Conservation (phyloP, 176 grass and related monocot species). For the Juncus inflexus region DNA sequence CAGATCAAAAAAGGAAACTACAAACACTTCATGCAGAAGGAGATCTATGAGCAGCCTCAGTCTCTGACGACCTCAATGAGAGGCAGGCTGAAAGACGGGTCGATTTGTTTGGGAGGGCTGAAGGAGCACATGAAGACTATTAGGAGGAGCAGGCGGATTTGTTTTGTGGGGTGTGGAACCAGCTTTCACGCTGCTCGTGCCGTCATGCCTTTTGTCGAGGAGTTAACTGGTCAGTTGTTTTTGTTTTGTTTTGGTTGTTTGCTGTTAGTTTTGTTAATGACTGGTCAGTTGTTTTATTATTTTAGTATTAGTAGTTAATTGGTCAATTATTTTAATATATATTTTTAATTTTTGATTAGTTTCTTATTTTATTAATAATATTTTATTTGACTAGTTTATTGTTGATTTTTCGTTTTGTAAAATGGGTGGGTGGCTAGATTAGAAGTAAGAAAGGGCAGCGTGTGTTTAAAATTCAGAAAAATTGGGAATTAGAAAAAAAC, state of each 20-base stretch:
- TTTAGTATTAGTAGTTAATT: not conserved
- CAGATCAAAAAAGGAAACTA: conserved; percentile 96
- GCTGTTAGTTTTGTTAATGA: conserved; percentile 2
- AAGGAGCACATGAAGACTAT: conserved; percentile 90
- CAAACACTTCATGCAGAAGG: conserved; percentile 97
- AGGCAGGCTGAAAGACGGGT: conserved; percentile 73
- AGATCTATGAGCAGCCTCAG: conserved; percentile 88
- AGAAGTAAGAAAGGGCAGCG: too few species aligned
- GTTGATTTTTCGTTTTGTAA: too few species aligned
- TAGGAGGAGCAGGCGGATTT: conserved; percentile 64
- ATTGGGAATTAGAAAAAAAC: too few species aligned
- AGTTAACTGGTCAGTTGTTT: conserved; percentile 54
- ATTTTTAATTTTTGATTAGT: too few species aligned
- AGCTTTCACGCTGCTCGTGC: conserved; percentile 90
- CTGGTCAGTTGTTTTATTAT: not conserved
- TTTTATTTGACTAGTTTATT: too few species aligned
- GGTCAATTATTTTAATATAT: not conserved
- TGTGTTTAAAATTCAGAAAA: too few species aligned
- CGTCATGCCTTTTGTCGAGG: conserved; percentile 80
- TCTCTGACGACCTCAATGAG: conserved; percentile 91
- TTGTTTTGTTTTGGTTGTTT: conserved; percentile 5
- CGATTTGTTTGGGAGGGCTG: conserved; percentile 77
- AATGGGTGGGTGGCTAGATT: too few species aligned
- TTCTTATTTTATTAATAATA: too few species aligned
- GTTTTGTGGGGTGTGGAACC: conserved; percentile 92